Percentiles rank a stretch among this genome's conserved stretches.
Conservation (phyloP, 1,284 basidiomycete genomes). For the Vanrija humicola region DNA sequence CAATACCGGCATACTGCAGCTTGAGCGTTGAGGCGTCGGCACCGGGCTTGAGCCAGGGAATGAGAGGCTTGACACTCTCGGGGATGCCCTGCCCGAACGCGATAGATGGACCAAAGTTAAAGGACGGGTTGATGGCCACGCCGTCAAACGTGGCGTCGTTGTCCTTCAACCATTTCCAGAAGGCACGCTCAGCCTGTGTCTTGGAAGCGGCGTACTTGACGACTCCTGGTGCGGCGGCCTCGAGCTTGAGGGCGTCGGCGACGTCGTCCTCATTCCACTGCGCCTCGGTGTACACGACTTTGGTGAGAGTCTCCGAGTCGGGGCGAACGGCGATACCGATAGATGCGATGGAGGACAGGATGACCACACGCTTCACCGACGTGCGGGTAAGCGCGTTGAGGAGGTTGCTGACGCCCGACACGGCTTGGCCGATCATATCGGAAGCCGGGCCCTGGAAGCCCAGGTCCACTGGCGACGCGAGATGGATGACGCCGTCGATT, state of each 20-base stretch:
- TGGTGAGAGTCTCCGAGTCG: background rate
- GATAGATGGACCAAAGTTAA: background rate
- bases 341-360: constrained; percentile 2
- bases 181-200: background rate
- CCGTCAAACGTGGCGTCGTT: background rate
- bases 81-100: constrained; percentile 20
- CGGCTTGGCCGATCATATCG: background rate
- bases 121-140: background rate
- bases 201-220: background rate
- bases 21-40: background rate
- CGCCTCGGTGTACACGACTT: constrained; percentile 15
- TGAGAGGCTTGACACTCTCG: background rate
- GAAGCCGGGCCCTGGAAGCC: background rate
- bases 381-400: background rate
- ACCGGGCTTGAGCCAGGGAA: background rate
- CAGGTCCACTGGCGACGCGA: background rate
- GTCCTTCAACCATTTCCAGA: background rate
- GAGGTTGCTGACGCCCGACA: background rate
- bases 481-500: background rate
- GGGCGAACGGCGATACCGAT: background rate
- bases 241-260: background rate
- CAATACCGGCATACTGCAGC: background rate
- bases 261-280: constrained; percentile 60
- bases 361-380: constrained; percentile 5
- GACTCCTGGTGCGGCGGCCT: too few species aligned